Evolutionary conservation across 192 early-diverging fungal genomes (phyloP), one percentile per base, ranked within the genome.

Genomic region (Pilaira anomala): DNA sequence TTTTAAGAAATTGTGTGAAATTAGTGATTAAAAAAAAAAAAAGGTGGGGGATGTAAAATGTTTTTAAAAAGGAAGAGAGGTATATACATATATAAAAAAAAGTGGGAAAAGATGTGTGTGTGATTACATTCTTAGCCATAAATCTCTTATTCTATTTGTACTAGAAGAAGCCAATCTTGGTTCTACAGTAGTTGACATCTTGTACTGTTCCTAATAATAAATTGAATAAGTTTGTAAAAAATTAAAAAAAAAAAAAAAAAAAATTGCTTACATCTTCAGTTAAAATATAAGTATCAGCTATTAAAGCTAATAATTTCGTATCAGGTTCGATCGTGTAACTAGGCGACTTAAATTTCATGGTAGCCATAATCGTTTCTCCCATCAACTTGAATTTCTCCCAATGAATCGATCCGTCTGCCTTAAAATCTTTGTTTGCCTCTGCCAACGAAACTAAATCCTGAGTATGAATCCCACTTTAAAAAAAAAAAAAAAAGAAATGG

Each of bases 371-470:
- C 0, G 54, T 65, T 26, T 72, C 62, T 12, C 71, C 71, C 80
- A 92, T 83, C 42, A 87, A 48, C 44, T 82, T 60, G 66, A 87
- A 90, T 66, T 92, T 92, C 56, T 83, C 73, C 73, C 90, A 80
- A 71, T 92, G 88, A 49, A 92, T 73, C 6, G 76, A 77, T 2
- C 88, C 87, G 62, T 88, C 86, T 18, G 72, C 45, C 4, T 79
- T 76, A 21, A 78, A 68, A 63, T 91, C 87, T 41, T 83, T 80
- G 65, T 90, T 87, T 3, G 78, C 80, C 63, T 92, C 90, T 18
- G 87, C 83, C 51, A 90, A 84, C 30, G 88, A 90, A 13, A 92
- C 60, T 42, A 92, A 54, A 60, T 92, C 90, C 11, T 84, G 77
- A 36, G 79, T 66, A 65, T 90, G 87, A 55, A 92, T 82, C 42